Conservation (phyloP, 2,329 filamentous ascomycete genomes). For the Stylonectria norvegica region DNA sequence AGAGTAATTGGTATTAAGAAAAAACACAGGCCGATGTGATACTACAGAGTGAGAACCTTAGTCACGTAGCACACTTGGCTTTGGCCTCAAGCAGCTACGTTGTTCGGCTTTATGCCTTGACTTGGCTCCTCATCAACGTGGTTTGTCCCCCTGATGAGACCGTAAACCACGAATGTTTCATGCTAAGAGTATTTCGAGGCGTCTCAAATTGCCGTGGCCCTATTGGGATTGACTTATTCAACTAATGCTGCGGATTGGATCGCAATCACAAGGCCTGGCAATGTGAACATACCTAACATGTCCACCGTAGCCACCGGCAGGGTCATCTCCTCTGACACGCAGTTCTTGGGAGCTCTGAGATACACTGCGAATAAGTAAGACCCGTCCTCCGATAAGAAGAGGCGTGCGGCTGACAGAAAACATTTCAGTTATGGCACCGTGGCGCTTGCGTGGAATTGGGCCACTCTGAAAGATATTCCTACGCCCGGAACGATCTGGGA, state of each 20-base stretch:
- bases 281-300: conserved; percentile 34
- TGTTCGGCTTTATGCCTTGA: neutral
- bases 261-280: conserved; percentile 29
- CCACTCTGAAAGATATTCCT: neutral
- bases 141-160: neutral
- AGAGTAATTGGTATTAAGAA: no score
- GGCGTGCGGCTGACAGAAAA: neutral
- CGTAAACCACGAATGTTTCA: no score
- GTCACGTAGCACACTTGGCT: neutral
- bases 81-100: neutral
- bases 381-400: no score
- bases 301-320: conserved; percentile 29
- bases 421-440: neutral
- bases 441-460: neutral
- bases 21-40: neutral
- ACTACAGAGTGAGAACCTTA: neutral
- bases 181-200: no score
- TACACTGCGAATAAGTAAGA: conserved; percentile 37
- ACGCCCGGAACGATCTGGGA: neutral
- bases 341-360: conserved; percentile 27
- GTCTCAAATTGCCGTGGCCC: conserved; percentile 40
- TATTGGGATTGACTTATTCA: conserved; percentile 38
- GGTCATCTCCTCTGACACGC: conserved; percentile 17
- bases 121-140: neutral
- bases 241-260: conserved; percentile 32